These are phyloP conservation scores for Arthrobotrys conoides DNA, from an alignment of 2,329 filamentous ascomycete genomes.

Conservation along the genomic window DNA sequence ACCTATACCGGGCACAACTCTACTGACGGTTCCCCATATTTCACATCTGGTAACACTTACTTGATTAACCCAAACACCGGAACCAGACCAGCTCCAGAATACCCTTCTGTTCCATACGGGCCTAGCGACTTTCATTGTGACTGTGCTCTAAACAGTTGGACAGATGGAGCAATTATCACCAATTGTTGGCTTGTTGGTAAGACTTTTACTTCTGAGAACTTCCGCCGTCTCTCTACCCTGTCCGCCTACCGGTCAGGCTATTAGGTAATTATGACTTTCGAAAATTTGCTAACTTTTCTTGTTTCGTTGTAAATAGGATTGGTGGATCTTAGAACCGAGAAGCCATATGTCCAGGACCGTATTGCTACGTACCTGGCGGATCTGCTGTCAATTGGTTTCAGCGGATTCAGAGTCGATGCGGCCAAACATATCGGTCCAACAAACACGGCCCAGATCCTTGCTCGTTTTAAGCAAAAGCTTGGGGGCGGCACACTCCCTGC, in stretches of 20 bases:
- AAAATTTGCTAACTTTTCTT: background rate
- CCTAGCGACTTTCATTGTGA: slow-evolving; percentile 66
- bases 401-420: slow-evolving; percentile 65
- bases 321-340: slow-evolving; percentile 65
- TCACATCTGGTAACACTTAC: slow-evolving; percentile 65
- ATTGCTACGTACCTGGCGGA: slow-evolving; percentile 65
- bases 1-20: slow-evolving; percentile 64
- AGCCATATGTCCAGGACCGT: slow-evolving; percentile 65
- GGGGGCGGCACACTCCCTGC: slow-evolving; percentile 63
- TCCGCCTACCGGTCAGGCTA: background rate
- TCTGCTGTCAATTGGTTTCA: slow-evolving; percentile 65
- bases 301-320: slow-evolving; percentile 53
- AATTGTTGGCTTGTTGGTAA: slow-evolving; percentile 63
- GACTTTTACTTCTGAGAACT: background rate
- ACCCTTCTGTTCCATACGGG: slow-evolving; percentile 65
- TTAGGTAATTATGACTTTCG: background rate
- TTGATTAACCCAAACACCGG: slow-evolving; percentile 64
- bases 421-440: slow-evolving; percentile 65
- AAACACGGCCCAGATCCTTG: slow-evolving; percentile 64
- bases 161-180: slow-evolving; percentile 64
- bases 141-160: slow-evolving; percentile 64
- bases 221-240: background rate
- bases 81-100: slow-evolving; percentile 64
- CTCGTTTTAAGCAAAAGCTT: slow-evolving; percentile 63
- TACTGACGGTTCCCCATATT: slow-evolving; percentile 65